These are phyloP conservation scores for Pichia sp. DNA, from an alignment of 1,139 yeast species.

Conservation along the genomic window DNA sequence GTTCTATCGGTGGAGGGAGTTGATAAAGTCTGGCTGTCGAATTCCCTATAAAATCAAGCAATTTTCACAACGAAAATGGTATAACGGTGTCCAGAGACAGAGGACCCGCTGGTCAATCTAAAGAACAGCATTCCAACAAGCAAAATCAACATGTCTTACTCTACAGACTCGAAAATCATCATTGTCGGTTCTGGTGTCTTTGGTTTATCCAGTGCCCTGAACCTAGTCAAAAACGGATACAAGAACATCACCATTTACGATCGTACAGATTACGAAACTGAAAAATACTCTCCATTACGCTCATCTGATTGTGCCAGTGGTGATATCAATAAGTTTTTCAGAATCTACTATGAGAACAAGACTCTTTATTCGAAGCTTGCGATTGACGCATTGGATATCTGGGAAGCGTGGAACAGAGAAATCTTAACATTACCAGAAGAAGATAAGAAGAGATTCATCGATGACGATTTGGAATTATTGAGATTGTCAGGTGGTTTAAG, in stretches of 20 bases:
- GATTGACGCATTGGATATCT: slow-evolving; percentile 5
- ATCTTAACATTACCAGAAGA: slow-evolving; percentile 21
- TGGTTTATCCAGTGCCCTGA: slow-evolving; percentile 44
- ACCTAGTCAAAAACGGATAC: slow-evolving; percentile 32
- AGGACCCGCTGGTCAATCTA: too few relatives aligned
- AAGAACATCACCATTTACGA: slow-evolving; percentile 36
- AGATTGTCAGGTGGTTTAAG: slow-evolving; percentile 19
- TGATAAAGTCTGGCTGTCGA: not conserved
- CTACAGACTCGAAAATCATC: slow-evolving; percentile 32
- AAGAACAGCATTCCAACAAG: too few relatives aligned
- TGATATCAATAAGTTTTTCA: slow-evolving; percentile 37
- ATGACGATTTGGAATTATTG: slow-evolving; percentile 14
- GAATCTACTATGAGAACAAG: slow-evolving; percentile 7
- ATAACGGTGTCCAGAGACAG: too few relatives aligned
- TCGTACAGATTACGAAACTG: slow-evolving; percentile 21
- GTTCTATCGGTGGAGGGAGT: too few relatives aligned
- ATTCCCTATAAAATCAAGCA: not conserved
- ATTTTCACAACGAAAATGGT: too few relatives aligned
- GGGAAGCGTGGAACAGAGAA: slow-evolving; percentile 17
- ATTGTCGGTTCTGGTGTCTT: slow-evolving; percentile 47
- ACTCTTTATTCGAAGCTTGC: slow-evolving; percentile 2
- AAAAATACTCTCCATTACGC: slow-evolving; percentile 31
- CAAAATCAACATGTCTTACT: not conserved
- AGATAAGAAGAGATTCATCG: slow-evolving; percentile 7
- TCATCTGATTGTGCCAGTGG: slow-evolving; percentile 43